Percentiles rank a stretch among this genome's conserved stretches.
phyloP scores from a whole-genome alignment of 192 early-diverging fungal species.

The Linderina pennispora region DNA sequence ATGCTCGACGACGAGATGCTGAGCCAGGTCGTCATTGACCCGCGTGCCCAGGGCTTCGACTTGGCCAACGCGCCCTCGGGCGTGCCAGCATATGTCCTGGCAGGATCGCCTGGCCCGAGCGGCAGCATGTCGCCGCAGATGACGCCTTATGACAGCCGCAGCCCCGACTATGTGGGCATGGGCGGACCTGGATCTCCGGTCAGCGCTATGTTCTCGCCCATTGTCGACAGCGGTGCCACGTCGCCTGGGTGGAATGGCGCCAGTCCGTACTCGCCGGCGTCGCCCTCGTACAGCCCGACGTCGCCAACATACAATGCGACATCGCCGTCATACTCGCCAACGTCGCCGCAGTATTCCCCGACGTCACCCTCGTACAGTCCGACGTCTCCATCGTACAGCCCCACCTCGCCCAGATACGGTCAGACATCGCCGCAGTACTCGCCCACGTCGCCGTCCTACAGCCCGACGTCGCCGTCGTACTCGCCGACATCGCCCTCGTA shows the following conservation, averaged over 20 bases:
- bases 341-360: conserved; percentile 56
- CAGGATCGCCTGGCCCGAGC: conserved; percentile 48
- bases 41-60: conserved; percentile 49
- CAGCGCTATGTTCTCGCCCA: conserved; percentile 80
- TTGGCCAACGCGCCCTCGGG: conserved; percentile 46
- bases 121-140: conserved; percentile 63
- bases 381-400: conserved; percentile 55
- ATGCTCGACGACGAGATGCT: conserved; percentile 92
- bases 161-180: conserved; percentile 54
- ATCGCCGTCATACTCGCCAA: conserved; percentile 67
- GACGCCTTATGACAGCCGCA: conserved; percentile 78
- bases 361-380: conserved; percentile 59
- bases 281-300: conserved; percentile 63
- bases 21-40: conserved; percentile 57
- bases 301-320: conserved; percentile 68
- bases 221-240: conserved; percentile 67
- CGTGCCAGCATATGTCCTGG: conserved; percentile 49
- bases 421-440: conserved; percentile 61
- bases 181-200: conserved; percentile 63
- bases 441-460: conserved; percentile 58
- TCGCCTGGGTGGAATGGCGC: conserved; percentile 54
- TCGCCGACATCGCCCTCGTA: conserved; percentile 49
- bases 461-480: conserved; percentile 55
- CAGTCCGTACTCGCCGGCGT: conserved; percentile 52
- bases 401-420: conserved; percentile 48